A percentile compares a stretch with the other conserved stretches of the same genome.
phyloP scores from a whole-genome alignment of 1,139 yeast genomes.

The Pichiaceae sp. region DNA sequence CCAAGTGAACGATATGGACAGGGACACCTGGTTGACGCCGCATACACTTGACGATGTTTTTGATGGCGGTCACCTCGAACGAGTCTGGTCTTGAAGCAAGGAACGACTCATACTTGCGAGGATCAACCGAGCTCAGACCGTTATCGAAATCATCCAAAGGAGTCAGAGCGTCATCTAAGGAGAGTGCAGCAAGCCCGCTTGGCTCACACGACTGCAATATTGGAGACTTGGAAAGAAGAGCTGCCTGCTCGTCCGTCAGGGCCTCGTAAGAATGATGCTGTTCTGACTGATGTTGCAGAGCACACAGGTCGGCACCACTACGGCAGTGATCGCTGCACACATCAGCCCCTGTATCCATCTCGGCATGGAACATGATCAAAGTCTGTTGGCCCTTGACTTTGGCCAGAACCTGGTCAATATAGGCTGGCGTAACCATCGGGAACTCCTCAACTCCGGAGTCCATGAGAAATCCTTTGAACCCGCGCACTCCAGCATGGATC shows the following conservation, averaged over 20 bases:
- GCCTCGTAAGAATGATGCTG: too few species aligned
- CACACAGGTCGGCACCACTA: conserved; percentile 4
- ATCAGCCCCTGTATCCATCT: conserved; percentile 41
- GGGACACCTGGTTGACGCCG: conserved; percentile 54
- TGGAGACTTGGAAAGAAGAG: too few species aligned
- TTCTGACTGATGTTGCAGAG: too few species aligned
- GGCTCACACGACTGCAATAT: too few species aligned
- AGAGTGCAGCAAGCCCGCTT: too few species aligned
- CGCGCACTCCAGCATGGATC: conserved; percentile 78
- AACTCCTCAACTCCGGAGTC: conserved; percentile 93
- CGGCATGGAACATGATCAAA: conserved; percentile 88
- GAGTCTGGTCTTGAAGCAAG: conserved; percentile 81
- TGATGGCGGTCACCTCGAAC: conserved; percentile 79
- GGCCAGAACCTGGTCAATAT: conserved; percentile 59
- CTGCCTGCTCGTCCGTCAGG: too few species aligned
- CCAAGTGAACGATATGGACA: conserved; percentile 83
- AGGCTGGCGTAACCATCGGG: conserved; percentile 62
- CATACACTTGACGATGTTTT: conserved; percentile 58
- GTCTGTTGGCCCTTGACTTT: conserved; percentile 55
- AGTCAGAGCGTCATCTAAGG: too few species aligned
- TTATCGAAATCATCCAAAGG: conserved; percentile 25
- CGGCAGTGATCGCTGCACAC: neutral
- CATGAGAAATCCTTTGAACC: conserved; percentile 85
- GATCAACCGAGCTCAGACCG: conserved; percentile 37
- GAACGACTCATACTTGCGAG: conserved; percentile 66